Conservation (phyloP, 257 asterid genomes). For the Solanum rostratum region DNA sequence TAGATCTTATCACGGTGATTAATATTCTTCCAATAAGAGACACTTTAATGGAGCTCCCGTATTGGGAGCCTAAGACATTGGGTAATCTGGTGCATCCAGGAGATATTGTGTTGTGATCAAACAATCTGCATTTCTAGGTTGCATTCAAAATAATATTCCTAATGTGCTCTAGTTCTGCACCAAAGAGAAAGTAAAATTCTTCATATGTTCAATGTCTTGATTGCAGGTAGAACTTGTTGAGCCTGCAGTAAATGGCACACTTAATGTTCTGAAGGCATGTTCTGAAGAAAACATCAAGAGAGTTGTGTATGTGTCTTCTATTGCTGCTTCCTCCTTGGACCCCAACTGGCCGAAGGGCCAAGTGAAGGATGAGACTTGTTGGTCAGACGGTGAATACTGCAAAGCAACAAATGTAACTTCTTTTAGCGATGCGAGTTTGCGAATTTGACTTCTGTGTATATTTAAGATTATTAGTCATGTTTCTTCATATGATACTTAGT, state of each 20-base stretch:
- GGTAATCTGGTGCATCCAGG: background rate
- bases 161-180: background rate
- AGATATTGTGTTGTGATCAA: background rate
- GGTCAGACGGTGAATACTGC: slow-evolving; percentile 86
- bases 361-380: slow-evolving; percentile 54
- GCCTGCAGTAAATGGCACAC: slow-evolving; percentile 69
- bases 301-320: slow-evolving; percentile 60
- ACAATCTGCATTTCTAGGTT: background rate
- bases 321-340: slow-evolving; percentile 37
- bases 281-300: slow-evolving; percentile 47
- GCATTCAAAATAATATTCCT: background rate
- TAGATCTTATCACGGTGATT: background rate
- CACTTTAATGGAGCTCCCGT: background rate
- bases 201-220: background rate
- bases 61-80: background rate
- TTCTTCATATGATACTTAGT: background rate
- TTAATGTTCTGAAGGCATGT: slow-evolving; percentile 72
- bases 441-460: background rate
- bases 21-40: background rate
- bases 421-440: background rate
- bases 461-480: background rate
- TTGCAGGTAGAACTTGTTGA: slow-evolving; percentile 66
- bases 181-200: background rate
- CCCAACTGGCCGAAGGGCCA: slow-evolving; percentile 57
- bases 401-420: slow-evolving; percentile 40